Conservation (phyloP, 1,139 yeast species). For the Nakaseomyces uthaithaninus region DNA sequence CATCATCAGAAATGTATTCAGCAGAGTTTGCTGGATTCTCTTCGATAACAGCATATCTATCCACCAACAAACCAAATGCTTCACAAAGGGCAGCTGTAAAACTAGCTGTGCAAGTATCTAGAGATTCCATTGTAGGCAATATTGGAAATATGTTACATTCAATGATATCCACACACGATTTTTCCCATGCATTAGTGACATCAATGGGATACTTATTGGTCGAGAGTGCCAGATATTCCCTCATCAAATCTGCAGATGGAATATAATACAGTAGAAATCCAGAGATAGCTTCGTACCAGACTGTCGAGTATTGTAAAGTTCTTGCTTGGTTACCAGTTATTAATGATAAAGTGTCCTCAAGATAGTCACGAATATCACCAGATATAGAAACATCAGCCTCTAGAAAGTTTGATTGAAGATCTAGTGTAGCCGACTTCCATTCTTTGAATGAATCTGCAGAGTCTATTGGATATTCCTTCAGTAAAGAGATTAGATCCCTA, state of each 20-base stretch:
- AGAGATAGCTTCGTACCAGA: constrained; percentile 68
- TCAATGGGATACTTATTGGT: constrained; percentile 34
- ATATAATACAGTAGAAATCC: constrained; percentile 58
- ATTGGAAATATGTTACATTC: constrained; percentile 52
- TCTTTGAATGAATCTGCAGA: constrained; percentile 30
- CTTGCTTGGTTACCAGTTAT: constrained; percentile 26
- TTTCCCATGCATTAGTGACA: constrained; percentile 45
- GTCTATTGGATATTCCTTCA: constrained; percentile 32
- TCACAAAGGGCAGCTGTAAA: constrained; percentile 57
- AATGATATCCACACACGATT: constrained; percentile 53
- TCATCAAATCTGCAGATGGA: constrained; percentile 40
- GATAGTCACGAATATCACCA: constrained; percentile 23
- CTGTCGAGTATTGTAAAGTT: constrained; percentile 26
- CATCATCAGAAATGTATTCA: constrained; percentile 16
- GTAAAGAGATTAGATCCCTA: constrained; percentile 38
- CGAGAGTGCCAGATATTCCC: constrained; percentile 37
- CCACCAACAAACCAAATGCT: constrained; percentile 50
- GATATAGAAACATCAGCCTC: constrained; percentile 21
- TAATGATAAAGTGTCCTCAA: constrained; percentile 24
- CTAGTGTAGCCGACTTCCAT: constrained; percentile 33
- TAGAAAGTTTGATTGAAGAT: constrained; percentile 22
- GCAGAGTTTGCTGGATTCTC: constrained; percentile 11
- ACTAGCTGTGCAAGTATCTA: constrained; percentile 64
- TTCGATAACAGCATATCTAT: constrained; percentile 21
- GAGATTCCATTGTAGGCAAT: constrained; percentile 50